Conservation (phyloP, 129 eudicot species). For the Sambucus nigra region DNA sequence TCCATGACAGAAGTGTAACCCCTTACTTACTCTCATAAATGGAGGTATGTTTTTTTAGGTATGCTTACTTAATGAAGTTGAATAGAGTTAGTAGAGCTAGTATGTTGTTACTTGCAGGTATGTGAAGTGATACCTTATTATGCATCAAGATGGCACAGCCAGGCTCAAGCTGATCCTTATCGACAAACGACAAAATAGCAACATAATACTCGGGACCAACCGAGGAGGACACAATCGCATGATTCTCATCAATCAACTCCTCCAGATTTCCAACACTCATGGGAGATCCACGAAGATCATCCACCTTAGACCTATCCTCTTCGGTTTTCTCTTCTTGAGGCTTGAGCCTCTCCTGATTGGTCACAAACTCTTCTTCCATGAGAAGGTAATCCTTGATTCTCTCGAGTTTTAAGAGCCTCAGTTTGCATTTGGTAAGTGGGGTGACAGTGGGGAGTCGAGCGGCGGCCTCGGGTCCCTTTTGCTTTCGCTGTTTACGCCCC, state of each 20-base stretch:
- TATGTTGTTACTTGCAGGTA: no score
- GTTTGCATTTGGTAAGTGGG: conserved; percentile 73
- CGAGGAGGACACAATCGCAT: conserved; percentile 87
- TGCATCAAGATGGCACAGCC: conserved; percentile 94
- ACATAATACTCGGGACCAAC: conserved; percentile 98
- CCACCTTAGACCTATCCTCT: conserved; percentile 86
- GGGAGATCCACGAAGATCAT: conserved; percentile 83
- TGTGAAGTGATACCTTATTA: conserved; percentile 89
- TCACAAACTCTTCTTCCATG: conserved; percentile 94
- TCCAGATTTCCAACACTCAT: conserved; percentile 96
- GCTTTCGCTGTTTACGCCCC: conserved; percentile 87
- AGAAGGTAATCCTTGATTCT: conserved; percentile 75
- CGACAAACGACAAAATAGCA: conserved; percentile 78
- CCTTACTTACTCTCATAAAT: no score
- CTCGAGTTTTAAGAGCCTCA: conserved; percentile 64
- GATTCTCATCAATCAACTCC: conserved; percentile 96
- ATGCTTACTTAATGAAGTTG: conserved; percentile 1
- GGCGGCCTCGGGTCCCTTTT: conserved; percentile 89
- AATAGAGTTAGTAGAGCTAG: background rate
- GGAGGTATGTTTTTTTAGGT: no score
- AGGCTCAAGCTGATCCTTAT: conserved; percentile 93
- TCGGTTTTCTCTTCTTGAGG: conserved; percentile 96
- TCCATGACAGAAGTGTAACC: background rate
- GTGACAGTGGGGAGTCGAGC: conserved; percentile 78
- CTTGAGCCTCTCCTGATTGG: conserved; percentile 85